These are phyloP conservation scores for Apiospora rasikravindrae DNA, from an alignment of 2,329 filamentous ascomycete genomes.

Conservation along the genomic window DNA sequence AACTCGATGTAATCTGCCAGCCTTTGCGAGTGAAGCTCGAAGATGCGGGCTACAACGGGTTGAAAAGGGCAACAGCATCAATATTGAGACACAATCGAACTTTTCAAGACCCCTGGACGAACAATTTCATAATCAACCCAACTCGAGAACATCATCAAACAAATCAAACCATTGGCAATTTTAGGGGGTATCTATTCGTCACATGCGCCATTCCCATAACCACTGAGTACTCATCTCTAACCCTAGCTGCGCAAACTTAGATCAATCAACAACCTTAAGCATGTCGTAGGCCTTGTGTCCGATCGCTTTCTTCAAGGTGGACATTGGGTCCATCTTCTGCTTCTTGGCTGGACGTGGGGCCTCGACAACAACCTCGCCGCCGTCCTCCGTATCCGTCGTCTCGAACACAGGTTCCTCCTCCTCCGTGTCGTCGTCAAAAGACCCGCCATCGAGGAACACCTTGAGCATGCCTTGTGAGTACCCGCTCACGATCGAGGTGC, in stretches of 20 bases:
- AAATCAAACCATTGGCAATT: not conserved
- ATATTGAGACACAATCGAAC: not conserved
- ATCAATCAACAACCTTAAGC: conserved; percentile 58
- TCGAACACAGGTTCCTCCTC: conserved; percentile 36
- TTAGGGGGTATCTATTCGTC: not conserved
- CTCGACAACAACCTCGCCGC: not conserved
- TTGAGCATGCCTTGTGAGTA: conserved; percentile 64
- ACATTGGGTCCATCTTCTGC: conserved; percentile 49
- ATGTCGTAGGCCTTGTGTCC: conserved; percentile 60
- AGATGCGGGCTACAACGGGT: not conserved
- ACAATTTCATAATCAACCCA: too few relatives aligned
- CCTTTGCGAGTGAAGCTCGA: not conserved
- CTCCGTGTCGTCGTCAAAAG: conserved; percentile 48
- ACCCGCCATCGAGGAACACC: conserved; percentile 57
- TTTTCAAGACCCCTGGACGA: not conserved
- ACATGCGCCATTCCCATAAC: not conserved
- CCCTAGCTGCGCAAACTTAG: not conserved
- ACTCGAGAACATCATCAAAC: too few relatives aligned
- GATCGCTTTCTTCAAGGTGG: conserved; percentile 55
- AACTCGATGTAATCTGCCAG: not conserved
- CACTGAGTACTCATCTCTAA: not conserved
- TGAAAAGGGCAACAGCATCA: not conserved
- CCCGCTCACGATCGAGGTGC: conserved; percentile 57
- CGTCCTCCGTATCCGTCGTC: conserved; percentile 23
- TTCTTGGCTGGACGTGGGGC: conserved; percentile 35